These are phyloP conservation scores for Inonotus hispidus DNA, from an alignment of 1,284 basidiomycete species.

Conservation along the genomic window DNA sequence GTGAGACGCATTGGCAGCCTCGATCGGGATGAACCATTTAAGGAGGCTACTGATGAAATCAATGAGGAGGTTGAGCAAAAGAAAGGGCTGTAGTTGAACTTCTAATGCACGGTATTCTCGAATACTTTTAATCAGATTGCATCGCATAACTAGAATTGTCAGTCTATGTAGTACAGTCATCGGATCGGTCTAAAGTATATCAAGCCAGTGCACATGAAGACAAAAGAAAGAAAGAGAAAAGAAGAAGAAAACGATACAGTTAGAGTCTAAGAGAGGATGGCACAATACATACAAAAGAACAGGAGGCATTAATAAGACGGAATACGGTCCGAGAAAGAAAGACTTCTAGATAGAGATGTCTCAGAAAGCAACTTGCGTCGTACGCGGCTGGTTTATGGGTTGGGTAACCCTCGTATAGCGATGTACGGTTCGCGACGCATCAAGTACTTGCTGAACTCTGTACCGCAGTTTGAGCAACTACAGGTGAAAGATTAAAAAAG, in stretches of 20 bases:
- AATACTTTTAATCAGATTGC: background rate
- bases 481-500: background rate
- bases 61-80: conserved; percentile 48
- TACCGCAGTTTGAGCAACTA: conserved; percentile 36
- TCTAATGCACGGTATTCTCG: background rate
- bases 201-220: background rate
- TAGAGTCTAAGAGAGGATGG: background rate
- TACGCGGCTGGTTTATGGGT: conserved; percentile 9
- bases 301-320: background rate
- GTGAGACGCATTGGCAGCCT: conserved; percentile 58
- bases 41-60: conserved; percentile 54
- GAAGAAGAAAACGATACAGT: background rate
- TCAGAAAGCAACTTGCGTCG: background rate
- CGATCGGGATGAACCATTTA: conserved; percentile 45
- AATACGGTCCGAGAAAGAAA: background rate
- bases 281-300: conserved; percentile 1
- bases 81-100: background rate
- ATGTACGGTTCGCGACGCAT: conserved; percentile 38
- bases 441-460: conserved; percentile 36
- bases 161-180: conserved; percentile 4
- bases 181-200: background rate
- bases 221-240: background rate
- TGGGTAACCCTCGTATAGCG: conserved; percentile 33
- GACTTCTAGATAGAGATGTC: conserved; percentile 18
- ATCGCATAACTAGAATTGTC: background rate